phyloP scores from a whole-genome alignment of 257 asterid genomes.

The Primulina tabacum region DNA sequence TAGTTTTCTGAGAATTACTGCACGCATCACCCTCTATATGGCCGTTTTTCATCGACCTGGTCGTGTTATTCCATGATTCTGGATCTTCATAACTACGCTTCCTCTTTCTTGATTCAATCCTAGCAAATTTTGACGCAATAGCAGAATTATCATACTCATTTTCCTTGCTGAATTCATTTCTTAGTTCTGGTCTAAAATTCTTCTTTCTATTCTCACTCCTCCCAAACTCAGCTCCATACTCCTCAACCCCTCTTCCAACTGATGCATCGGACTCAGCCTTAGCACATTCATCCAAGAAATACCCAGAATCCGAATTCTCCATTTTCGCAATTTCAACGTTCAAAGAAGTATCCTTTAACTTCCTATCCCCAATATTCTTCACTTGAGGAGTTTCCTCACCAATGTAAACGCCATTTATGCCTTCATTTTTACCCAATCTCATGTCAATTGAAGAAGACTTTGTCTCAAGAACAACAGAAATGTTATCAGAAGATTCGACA shows the following conservation, averaged over 20 bases:
- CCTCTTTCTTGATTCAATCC: slow-evolving; percentile 42
- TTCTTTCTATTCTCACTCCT: slow-evolving; percentile 33
- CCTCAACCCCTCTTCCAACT: slow-evolving; percentile 34
- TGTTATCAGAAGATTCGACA: slow-evolving; percentile 86
- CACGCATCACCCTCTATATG: slow-evolving; percentile 36
- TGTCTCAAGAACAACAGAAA: slow-evolving; percentile 69
- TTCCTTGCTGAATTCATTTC: slow-evolving; percentile 26
- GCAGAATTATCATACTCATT: slow-evolving; percentile 28
- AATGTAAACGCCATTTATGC: slow-evolving; percentile 17
- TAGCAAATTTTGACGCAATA: slow-evolving; percentile 24
- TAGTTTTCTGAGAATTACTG: slow-evolving; percentile 39
- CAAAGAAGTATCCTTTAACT: slow-evolving; percentile 32
- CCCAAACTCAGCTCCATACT: slow-evolving; percentile 30
- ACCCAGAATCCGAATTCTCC: slow-evolving; percentile 85
- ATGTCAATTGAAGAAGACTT: slow-evolving; percentile 72
- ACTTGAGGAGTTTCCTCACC: slow-evolving; percentile 28
- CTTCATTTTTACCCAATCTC: slow-evolving; percentile 33
- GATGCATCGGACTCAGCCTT: slow-evolving; percentile 74
- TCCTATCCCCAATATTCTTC: slow-evolving; percentile 30
- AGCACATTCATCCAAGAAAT: slow-evolving; percentile 67
- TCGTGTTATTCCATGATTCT: slow-evolving; percentile 30
- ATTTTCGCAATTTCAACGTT: slow-evolving; percentile 36
- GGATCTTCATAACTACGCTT: slow-evolving; percentile 36
- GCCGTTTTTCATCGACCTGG: slow-evolving; percentile 30
- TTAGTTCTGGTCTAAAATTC: slow-evolving; percentile 33